phyloP scores from a whole-genome alignment of 768 basidiomycete species.

The Lactarius psammicola region DNA sequence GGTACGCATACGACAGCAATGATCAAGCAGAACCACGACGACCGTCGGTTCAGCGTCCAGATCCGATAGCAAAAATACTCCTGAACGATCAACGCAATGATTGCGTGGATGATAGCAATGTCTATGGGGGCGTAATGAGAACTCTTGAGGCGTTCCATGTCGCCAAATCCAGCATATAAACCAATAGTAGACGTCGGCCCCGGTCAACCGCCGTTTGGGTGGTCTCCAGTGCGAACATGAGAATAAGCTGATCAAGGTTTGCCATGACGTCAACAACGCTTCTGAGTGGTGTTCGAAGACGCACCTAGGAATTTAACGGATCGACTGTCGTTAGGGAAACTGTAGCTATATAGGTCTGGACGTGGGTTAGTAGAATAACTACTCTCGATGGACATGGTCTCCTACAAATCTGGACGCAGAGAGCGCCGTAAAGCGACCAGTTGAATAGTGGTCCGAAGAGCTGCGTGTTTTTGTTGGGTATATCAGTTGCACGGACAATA shows the following conservation, averaged over 20 bases:
- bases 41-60: constrained; percentile 20
- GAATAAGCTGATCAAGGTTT: constrained; percentile 19
- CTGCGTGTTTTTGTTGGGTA: neutral
- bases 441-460: neutral
- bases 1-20: neutral
- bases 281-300: neutral
- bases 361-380: neutral
- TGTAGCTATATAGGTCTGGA: neutral
- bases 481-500: neutral
- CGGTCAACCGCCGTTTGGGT: neutral
- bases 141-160: constrained; percentile 29
- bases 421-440: neutral
- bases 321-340: neutral
- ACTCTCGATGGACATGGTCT: neutral
- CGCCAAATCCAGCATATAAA: constrained; percentile 35
- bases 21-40: neutral
- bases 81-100: constrained; percentile 33
- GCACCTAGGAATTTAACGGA: neutral
- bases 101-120: constrained; percentile 32
- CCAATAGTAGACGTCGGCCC: constrained; percentile 33
- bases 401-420: constrained; percentile 25
- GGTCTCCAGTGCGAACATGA: neutral
- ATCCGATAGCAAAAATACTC: constrained; percentile 30
- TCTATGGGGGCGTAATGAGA: constrained; percentile 14
- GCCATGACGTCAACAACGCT: constrained; percentile 28